phyloP scores from a whole-genome alignment of 208 protist genomes.

The Zelonia costaricensis region DNA sequence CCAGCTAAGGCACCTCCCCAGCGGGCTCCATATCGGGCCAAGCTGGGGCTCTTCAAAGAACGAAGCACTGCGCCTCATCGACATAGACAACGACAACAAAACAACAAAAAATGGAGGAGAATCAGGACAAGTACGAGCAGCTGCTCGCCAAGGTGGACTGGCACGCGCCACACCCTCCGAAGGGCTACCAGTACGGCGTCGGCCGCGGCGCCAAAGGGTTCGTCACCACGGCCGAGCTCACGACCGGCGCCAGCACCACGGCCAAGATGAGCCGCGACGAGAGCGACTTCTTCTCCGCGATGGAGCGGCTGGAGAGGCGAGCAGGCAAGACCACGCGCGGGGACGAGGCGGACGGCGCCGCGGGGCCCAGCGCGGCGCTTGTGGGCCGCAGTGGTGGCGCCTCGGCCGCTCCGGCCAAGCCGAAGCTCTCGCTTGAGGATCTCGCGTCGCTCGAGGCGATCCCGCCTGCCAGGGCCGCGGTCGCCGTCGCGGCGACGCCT shows the following conservation, averaged over 20 bases:
- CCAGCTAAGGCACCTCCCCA: too few relatives aligned
- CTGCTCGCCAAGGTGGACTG: conserved; percentile 77
- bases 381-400: neutral
- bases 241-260: conserved; percentile 23
- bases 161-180: conserved; percentile 62
- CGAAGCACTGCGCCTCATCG: too few relatives aligned
- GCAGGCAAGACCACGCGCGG: conserved; percentile 8
- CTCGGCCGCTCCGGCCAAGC: neutral
- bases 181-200: conserved; percentile 73
- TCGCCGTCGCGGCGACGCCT: neutral
- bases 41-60: too few relatives aligned
- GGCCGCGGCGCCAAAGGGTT: conserved; percentile 82
- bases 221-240: conserved; percentile 76
- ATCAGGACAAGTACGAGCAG: conserved; percentile 74
- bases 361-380: neutral
- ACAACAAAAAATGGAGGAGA: conserved; percentile 20
- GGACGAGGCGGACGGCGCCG: neutral
- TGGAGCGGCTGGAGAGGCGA: conserved; percentile 62
- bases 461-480: neutral
- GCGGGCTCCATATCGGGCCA: too few relatives aligned
- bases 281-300: conserved; percentile 44
- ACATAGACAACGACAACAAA: too few relatives aligned
- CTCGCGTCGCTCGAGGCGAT: conserved; percentile 31
- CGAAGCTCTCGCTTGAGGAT: conserved; percentile 53
- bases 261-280: conserved; percentile 42